Evolutionary conservation across 1,284 basidiomycete species (phyloP), one percentile per base, ranked within the genome.

Genomic region (Marasmius tenuissimus): DNA sequence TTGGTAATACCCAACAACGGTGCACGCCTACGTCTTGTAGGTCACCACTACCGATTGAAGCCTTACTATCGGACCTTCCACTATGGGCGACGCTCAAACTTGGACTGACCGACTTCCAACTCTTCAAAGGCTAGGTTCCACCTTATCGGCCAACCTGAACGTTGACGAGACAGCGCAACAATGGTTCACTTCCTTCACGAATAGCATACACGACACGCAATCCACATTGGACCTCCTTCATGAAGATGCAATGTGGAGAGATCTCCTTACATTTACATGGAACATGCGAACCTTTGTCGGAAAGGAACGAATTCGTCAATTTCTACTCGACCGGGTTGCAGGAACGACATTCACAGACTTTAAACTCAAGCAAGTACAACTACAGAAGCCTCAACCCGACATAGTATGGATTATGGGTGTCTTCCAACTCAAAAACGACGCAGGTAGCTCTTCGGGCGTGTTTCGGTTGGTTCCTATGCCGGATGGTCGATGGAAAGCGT

Each of bases 191-290:
- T 63, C 72, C 0, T 83, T 87, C 65, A 65, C 76, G 2, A 65
- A 72, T 33, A 67, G 71, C 35, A 65, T 72, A 0, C 67, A 71
- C 62, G 70, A 85, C 61, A 69, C 76, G 51, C 68, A 75, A 33
- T 76, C 71, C 12, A 66, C 82, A 57, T 65, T 75, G 18, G 63
- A 67, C 27, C 72, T 81, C 57, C 72, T 85, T 57, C 65, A 77
- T 50, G 70, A 75, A 3, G 80, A 83, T 52, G 76, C 78, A 4
- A 79, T 79, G 71, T 88, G 85, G 85, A 76, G 85, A 42, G 87
- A 89, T 70, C 74, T 84, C 59, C 79, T 88, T 38, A 78, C 84
- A 0, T 76, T 88, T 54, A 87, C 87, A 14, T 88, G 85, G 84
- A 81, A 86, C 65, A 81, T 87, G 69, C 81, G 86, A 54, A 85